A percentile compares a stretch with the other conserved stretches of the same genome.
phyloP scores from a whole-genome alignment of 805 yeast species.

The Pichia eremophila region DNA sequence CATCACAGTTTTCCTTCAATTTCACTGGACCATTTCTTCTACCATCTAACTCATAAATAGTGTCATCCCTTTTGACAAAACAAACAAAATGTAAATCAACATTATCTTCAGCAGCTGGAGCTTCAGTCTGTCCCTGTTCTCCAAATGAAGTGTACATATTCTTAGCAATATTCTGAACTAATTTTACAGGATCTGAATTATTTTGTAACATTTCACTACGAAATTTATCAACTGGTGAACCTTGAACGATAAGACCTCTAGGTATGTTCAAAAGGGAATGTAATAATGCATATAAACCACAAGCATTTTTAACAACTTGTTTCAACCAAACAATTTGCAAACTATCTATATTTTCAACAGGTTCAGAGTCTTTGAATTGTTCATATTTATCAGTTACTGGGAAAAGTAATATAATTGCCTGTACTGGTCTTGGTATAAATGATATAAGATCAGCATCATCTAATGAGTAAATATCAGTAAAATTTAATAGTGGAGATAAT shows the following conservation, averaged over 20 bases:
- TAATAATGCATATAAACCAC: conserved; percentile 84
- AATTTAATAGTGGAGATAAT: conserved; percentile 45
- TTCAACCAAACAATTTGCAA: conserved; percentile 57
- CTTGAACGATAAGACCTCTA: conserved; percentile 32
- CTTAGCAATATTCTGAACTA: conserved; percentile 20
- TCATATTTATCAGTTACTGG: conserved; percentile 68
- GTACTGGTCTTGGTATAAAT: conserved; percentile 73
- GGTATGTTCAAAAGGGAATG: conserved; percentile 48
- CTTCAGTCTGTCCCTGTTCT: conserved; percentile 53
- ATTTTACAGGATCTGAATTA: conserved; percentile 10
- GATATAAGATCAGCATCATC: conserved; percentile 73
- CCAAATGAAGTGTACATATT: conserved; percentile 35
- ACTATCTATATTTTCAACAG: neutral
- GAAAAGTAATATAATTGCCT: conserved; percentile 69
- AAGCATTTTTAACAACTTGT: conserved; percentile 80
- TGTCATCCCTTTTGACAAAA: conserved; percentile 45
- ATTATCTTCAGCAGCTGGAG: conserved; percentile 48
- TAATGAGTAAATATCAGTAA: conserved; percentile 79
- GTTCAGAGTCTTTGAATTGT: conserved; percentile 26
- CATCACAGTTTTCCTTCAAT: conserved; percentile 23
- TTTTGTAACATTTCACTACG: conserved; percentile 15
- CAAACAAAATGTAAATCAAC: conserved; percentile 71
- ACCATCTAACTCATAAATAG: conserved; percentile 82
- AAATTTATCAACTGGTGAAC: conserved; percentile 23
- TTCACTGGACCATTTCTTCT: conserved; percentile 68